Evolutionary conservation across 257 asterid genomes (phyloP), one percentile per base, ranked within the genome.

Genomic region (Plantago elongata): DNA sequence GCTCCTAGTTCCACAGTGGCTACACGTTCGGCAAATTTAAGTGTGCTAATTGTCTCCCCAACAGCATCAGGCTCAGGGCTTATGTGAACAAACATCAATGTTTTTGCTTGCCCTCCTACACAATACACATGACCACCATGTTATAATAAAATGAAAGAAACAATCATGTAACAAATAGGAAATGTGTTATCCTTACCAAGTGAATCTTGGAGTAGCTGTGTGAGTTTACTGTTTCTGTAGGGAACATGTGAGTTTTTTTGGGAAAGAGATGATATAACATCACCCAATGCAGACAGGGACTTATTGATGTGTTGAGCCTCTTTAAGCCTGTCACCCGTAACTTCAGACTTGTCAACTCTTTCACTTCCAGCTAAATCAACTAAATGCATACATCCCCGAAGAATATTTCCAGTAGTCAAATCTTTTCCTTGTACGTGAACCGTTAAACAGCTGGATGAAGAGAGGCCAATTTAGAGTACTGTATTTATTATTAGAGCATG

Each of bases 341-440:
- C 99, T 87, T 89, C 97, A 49, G 99, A 89, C 70, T 93, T 93
- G 74, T 87, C 94, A n/a, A 93, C 97, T 77, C 99, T 85, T 79
- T 93, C 99, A 70, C 99, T 93, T 74, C 99, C 99, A 0, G 99
- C 99, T 46, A 93, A 73, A 77, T 93, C 99, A 74, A 93, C 99
- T 72, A 93, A 90, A 81, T 93, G 99, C 99, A 93, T 89, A 79
- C 99, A 93, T 50, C 99, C 99, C 43, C 89, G 89, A 42, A 87
- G 87, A 45, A 82, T 59, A 45, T 67, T 66, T 70, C 97, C 96
- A 48, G 99, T 72, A 42, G 92, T 80, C 78, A 89, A 62, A 74
- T 93, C 94, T 77, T 74, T 78, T 71, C 99, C 99, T 73, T 85
- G 97, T 62, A 93, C 95, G 60, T 85, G 99, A 69, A 93, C 99